A percentile compares a stretch with the other conserved stretches of the same genome.
Conservation (phyloP, 1,139 yeast genomes). For the Williopsis jadinii region DNA sequence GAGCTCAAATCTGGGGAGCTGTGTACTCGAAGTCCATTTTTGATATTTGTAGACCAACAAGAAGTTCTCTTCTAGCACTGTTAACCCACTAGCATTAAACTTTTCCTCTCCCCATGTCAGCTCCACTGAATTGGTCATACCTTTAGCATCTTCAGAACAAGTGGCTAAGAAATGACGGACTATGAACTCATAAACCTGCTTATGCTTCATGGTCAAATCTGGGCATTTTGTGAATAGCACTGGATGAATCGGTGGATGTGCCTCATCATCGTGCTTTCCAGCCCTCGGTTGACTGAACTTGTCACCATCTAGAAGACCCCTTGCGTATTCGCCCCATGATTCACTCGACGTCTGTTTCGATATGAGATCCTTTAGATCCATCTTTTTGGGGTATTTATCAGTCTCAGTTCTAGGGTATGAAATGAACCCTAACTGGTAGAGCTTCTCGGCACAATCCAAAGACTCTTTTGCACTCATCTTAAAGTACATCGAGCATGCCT, state of each 20-base stretch:
- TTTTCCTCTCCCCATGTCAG: conserved; percentile 73
- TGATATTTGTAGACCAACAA: conserved; percentile 74
- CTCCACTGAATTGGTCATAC: conserved; percentile 55
- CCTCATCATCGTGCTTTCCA: conserved; percentile 86
- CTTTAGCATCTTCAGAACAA: conserved; percentile 87
- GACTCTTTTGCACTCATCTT: conserved; percentile 79
- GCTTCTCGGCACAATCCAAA: conserved; percentile 75
- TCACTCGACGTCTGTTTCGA: conserved; percentile 47
- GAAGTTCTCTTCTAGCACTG: conserved; percentile 67
- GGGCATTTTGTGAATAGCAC: conserved; percentile 34
- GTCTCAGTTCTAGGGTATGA: conserved; percentile 99
- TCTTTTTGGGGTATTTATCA: conserved; percentile 68
- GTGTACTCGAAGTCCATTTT: conserved; percentile 66
- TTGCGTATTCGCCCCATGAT: conserved; percentile 45
- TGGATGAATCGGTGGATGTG: conserved; percentile 99
- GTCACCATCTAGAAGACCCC: conserved; percentile 23
- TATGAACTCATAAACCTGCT: conserved; percentile 79
- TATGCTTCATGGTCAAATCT: conserved; percentile 41
- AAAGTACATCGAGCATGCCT: conserved; percentile 69
- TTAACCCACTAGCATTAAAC: conserved; percentile 65
- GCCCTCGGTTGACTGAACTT: conserved; percentile 57
- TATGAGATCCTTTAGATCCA: conserved; percentile 61
- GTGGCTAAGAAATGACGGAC: conserved; percentile 86
- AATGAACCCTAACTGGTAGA: conserved; percentile 79
- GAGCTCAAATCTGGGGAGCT: conserved; percentile 56